These are phyloP conservation scores for Amanita phalloides DNA, from an alignment of 768 basidiomycete species.

Conservation along the genomic window DNA sequence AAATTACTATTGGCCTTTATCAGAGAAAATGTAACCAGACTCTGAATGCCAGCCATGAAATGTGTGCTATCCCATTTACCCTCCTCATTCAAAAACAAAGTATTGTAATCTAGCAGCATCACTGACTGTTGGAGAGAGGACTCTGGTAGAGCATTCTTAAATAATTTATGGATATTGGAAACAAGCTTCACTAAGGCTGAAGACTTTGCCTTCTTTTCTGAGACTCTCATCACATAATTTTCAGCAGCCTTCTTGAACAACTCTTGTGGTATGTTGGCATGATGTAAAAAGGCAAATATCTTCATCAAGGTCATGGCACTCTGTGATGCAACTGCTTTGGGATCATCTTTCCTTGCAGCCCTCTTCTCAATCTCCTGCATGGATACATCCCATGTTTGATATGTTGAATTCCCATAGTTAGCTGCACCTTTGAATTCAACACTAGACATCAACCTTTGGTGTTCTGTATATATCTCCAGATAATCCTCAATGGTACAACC, in stretches of 20 bases:
- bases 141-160: too few species aligned
- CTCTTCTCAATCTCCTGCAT: not conserved
- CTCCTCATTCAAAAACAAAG: not conserved
- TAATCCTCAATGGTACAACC: not conserved
- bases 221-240: not conserved
- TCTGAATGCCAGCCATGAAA: conserved; percentile 9
- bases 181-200: not conserved
- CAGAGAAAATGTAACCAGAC: conserved; percentile 10
- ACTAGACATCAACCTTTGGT: not conserved
- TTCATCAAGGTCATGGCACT: not conserved
- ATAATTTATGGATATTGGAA: too few species aligned
- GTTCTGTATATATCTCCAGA: not conserved
- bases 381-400: conserved; percentile 1
- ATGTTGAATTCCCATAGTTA: not conserved
- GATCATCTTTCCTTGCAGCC: not conserved
- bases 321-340: not conserved
- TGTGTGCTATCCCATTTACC: conserved; percentile 7
- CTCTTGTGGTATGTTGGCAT: not conserved
- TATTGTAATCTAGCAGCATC: not conserved
- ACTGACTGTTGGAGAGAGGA: too few species aligned
- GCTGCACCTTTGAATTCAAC: not conserved
- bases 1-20: conserved; percentile 4
- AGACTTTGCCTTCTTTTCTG: not conserved
- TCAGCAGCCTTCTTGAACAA: not conserved
- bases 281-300: not conserved